These are phyloP conservation scores for Pseudogymnoascus sp. DNA, from an alignment of 2,329 filamentous ascomycete genomes.

Conservation along the genomic window DNA sequence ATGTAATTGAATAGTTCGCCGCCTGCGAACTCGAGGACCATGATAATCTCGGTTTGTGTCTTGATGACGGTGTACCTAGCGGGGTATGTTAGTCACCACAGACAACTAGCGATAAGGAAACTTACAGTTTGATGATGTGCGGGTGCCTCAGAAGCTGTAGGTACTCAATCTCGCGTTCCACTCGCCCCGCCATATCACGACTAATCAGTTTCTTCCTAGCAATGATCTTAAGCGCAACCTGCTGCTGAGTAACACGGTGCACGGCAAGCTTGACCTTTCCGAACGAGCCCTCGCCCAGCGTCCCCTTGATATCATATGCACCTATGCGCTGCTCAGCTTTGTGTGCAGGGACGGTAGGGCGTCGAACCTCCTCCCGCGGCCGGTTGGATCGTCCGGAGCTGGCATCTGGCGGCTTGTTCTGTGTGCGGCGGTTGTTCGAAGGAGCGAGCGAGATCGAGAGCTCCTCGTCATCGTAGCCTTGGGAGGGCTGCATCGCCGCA, in stretches of 20 bases:
- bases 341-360: conserved; percentile 28
- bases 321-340: conserved; percentile 78
- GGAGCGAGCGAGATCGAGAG: conserved; percentile 69
- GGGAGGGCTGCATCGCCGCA: conserved; percentile 10
- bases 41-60: conserved; percentile 88
- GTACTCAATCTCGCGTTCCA: conserved; percentile 97
- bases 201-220: conserved; percentile 92
- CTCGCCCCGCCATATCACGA: conserved; percentile 93
- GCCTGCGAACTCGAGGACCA: conserved; percentile 97
- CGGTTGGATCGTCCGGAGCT: conserved; percentile 18
- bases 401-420: conserved; percentile 30
- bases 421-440: conserved; percentile 51
- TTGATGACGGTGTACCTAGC: conserved; percentile 90
- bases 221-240: conserved; percentile 97
- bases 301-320: conserved; percentile 84
- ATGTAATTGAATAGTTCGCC: conserved; percentile 98
- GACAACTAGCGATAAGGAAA: conserved; percentile 19
- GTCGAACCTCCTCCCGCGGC: conserved; percentile 18
- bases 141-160: conserved; percentile 90
- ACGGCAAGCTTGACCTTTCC: conserved; percentile 97
- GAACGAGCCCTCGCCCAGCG: conserved; percentile 92
- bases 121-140: conserved; percentile 96
- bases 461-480: conserved; percentile 69
- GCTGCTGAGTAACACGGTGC: conserved; percentile 84
- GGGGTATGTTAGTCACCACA: neutral